Percentiles rank a stretch among this genome's conserved stretches.
Evolutionary conservation across 139 green algal species (phyloP).

Genomic region (Picochlorum sp.): DNA sequence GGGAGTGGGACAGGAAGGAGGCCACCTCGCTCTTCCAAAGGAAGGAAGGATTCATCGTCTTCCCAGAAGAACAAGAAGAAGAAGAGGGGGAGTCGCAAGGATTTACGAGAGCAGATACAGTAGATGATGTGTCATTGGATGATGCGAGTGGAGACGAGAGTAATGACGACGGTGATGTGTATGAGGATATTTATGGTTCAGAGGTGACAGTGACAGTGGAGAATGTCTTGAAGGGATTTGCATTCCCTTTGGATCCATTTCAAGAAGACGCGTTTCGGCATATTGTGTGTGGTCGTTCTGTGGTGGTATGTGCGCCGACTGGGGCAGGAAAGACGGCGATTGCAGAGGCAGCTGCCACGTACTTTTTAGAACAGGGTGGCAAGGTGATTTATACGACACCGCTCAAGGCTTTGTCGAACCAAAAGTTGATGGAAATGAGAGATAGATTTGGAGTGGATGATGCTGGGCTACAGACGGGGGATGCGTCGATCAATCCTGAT

Average conservation of each 20-base stretch:
- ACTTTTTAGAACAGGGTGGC: slow-evolving; percentile 59
- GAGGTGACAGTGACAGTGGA: background rate
- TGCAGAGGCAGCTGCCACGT: slow-evolving; percentile 76
- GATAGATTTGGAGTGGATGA: slow-evolving; percentile 54
- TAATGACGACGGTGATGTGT: background rate
- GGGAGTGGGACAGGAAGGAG: too few relatives aligned
- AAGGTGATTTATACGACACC: slow-evolving; percentile 87
- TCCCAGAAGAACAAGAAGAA: too few relatives aligned
- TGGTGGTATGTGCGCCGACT: slow-evolving; percentile 93
- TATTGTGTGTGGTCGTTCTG: slow-evolving; percentile 50
- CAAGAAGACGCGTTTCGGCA: slow-evolving; percentile 50
- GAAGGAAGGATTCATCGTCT: too few relatives aligned
- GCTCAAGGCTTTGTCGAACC: slow-evolving; percentile 83
- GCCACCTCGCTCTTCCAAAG: too few relatives aligned
- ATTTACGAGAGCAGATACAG: too few relatives aligned
- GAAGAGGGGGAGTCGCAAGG: too few relatives aligned
- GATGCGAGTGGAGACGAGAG: background rate
- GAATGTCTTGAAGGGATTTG: slow-evolving; percentile 34
- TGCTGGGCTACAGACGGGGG: slow-evolving; percentile 84
- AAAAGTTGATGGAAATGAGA: slow-evolving; percentile 84
- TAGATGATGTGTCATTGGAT: background rate
- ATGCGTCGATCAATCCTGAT: slow-evolving; percentile 80
- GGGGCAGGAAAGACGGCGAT: slow-evolving; percentile 95
- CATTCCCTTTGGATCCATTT: slow-evolving; percentile 65
- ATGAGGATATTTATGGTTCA: background rate